Conservation (phyloP, 2,329 filamentous ascomycete species). For the Alternaria longipes region DNA sequence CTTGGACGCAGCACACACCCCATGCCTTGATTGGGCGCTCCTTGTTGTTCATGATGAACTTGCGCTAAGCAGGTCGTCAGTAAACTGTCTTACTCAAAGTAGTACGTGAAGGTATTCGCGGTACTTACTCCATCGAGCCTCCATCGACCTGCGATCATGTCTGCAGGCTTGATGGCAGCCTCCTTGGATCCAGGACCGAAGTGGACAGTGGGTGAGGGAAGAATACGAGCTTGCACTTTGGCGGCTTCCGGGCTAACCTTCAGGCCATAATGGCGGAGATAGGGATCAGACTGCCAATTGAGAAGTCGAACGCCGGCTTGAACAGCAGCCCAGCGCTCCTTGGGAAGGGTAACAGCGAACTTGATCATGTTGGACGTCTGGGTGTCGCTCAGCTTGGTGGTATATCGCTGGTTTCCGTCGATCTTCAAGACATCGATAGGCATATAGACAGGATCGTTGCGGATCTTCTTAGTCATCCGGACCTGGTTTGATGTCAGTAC, state of each 20-base stretch:
- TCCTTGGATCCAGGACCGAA: slow-evolving; percentile 60
- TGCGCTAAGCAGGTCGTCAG: slow-evolving; percentile 61
- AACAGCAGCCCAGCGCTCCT: slow-evolving; percentile 73
- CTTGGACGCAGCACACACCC: slow-evolving; percentile 75
- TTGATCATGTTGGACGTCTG: slow-evolving; percentile 91
- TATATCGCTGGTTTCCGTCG: slow-evolving; percentile 65
- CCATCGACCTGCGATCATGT: slow-evolving; percentile 77
- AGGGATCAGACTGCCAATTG: slow-evolving; percentile 73
- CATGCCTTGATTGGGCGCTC: slow-evolving; percentile 70
- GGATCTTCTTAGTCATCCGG: slow-evolving; percentile 62
- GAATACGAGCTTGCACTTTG: slow-evolving; percentile 70
- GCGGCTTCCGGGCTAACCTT: slow-evolving; percentile 72
- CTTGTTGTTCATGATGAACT: slow-evolving; percentile 74
- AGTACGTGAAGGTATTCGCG: neutral
- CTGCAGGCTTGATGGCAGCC: slow-evolving; percentile 33
- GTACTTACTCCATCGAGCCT: slow-evolving; percentile 67
- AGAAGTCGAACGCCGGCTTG: slow-evolving; percentile 72
- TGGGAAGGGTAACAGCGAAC: slow-evolving; percentile 83
- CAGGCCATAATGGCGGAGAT: slow-evolving; percentile 77
- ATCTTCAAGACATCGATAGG: slow-evolving; percentile 66
- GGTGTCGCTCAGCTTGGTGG: slow-evolving; percentile 65
- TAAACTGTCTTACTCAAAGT: neutral
- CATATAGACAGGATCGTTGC: slow-evolving; percentile 56
- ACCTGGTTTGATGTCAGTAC: neutral
- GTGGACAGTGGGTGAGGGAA: slow-evolving; percentile 74